Evolutionary conservation across 2,329 filamentous ascomycete species (phyloP).

Genomic region (Cladosporium oxysporum): DNA sequence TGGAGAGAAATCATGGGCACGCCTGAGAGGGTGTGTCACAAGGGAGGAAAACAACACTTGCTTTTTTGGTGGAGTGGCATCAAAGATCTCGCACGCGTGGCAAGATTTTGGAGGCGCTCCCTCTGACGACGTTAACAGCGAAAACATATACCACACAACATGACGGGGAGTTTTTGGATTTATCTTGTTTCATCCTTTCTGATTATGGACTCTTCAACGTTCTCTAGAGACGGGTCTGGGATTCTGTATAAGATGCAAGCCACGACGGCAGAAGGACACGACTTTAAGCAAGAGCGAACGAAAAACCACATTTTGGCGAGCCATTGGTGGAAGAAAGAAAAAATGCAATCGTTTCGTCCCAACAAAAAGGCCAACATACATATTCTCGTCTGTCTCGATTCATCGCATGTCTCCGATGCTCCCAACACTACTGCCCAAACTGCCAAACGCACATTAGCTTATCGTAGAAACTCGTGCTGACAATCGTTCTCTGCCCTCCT

Average conservation of each 20-base stretch:
- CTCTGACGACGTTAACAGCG: not conserved
- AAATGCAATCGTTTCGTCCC: not conserved
- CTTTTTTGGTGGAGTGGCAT: not conserved
- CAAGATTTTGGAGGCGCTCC: not conserved
- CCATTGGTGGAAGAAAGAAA: not conserved
- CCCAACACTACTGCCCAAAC: not conserved
- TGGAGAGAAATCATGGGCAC: not conserved
- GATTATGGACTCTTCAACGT: not conserved
- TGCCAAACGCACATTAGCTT: slow-evolving; percentile 68
- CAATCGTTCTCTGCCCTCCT: slow-evolving; percentile 43
- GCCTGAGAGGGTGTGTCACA: not conserved
- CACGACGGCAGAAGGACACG: not conserved
- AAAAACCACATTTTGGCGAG: not conserved
- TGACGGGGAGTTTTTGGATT: not conserved
- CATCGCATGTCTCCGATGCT: not conserved
- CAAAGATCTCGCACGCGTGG: not conserved
- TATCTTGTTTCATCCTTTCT: not conserved
- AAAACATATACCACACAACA: slow-evolving; percentile 1
- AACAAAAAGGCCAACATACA: not conserved
- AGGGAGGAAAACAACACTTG: not conserved
- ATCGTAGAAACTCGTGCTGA: slow-evolving; percentile 80
- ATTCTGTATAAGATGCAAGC: not conserved
- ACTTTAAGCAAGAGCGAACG: not conserved
- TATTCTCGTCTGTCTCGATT: not conserved
- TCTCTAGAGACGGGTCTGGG: not conserved